A percentile compares a stretch with the other conserved stretches of the same genome.
phyloP scores from a whole-genome alignment of 768 basidiomycete genomes.

The Tulasnella calospora region DNA sequence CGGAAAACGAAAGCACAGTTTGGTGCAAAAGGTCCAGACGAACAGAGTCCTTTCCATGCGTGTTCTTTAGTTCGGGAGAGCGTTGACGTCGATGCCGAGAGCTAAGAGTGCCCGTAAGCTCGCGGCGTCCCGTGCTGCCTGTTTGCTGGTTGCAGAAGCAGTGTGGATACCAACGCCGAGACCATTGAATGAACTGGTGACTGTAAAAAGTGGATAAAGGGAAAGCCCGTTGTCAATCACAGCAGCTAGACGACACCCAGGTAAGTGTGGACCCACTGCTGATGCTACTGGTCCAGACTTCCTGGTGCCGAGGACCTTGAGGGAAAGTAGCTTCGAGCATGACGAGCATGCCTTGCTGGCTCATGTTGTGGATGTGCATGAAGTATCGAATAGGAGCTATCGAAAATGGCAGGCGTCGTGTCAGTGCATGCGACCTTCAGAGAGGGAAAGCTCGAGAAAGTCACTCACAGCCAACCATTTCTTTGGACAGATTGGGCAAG shows the following conservation, averaged over 20 bases:
- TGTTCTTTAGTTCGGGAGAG: neutral
- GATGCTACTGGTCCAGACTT: conserved; percentile 19
- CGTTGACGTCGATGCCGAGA: conserved; percentile 1
- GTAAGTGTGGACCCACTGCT: conserved; percentile 1
- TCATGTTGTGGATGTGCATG: conserved; percentile 23
- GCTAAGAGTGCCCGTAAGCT: neutral
- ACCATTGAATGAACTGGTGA: neutral
- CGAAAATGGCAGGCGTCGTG: neutral
- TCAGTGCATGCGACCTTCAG: neutral
- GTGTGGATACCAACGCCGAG: neutral
- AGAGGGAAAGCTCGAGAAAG: neutral
- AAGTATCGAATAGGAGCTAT: neutral
- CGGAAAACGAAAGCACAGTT: neutral
- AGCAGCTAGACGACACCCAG: neutral
- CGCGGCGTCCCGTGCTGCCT: conserved; percentile 15
- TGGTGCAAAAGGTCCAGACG: neutral
- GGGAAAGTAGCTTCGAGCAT: conserved; percentile 15
- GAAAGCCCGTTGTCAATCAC: neutral
- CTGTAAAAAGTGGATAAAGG: neutral
- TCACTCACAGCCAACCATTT: neutral
- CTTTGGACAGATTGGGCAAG: neutral
- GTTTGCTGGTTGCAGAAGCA: neutral
- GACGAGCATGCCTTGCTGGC: neutral
- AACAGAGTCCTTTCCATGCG: neutral
- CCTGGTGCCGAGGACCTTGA: conserved; percentile 20